Base-by-base conservation (phyloP, 805 yeast genomes). In the Peterozyma toletana region DNA sequence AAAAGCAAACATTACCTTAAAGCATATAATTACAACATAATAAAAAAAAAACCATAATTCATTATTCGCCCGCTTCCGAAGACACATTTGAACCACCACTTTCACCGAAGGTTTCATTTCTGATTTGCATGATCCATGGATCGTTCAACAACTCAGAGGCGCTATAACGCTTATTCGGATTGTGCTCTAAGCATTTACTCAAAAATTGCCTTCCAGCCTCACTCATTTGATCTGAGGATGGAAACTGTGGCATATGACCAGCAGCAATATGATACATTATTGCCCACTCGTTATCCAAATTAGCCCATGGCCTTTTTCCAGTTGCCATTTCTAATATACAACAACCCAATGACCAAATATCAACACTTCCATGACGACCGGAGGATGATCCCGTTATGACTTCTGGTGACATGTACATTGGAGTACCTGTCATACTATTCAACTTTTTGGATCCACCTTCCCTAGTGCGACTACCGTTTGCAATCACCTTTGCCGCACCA, bases 381-480 rank as follows among this genome's bases (percentile, higher is more conserved):
- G 73, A 57, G 1, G 72, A 62, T 5, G 76, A 70, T 2, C 97
- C 97, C 1, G 93, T 86, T 46, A 93, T 87, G 0, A 87, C 86
- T 56, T 93, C 99, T 0, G 99, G 99, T 0, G 98, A 88, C 98
- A 93, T 91, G 64, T 93, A 93, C 97, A 91, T 93, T 13, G 98
- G 98, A 0, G 99, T 93, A 35, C 99, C 99, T 2, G 95, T 81
- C 70, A 85, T 73, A 29, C 76, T 67, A 46, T 67, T 69, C 48
- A 62, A 53, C 42, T 63, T 67, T 42, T 61, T 55, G 18, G 48
- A 40, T 3, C 39, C 43, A 16, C 40, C 43, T 35, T 42, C 44
- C 33, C 35, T 43, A 18, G 36, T 36, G 44, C 43, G 40, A 14
- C 77, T 80, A 5, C 81, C 76, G 41, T 78, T 78, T 1, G 86